Percentiles rank a stretch among this genome's conserved stretches.
Conservation (phyloP, 176 grass and related monocot genomes). For the Musa schizocarpa region DNA sequence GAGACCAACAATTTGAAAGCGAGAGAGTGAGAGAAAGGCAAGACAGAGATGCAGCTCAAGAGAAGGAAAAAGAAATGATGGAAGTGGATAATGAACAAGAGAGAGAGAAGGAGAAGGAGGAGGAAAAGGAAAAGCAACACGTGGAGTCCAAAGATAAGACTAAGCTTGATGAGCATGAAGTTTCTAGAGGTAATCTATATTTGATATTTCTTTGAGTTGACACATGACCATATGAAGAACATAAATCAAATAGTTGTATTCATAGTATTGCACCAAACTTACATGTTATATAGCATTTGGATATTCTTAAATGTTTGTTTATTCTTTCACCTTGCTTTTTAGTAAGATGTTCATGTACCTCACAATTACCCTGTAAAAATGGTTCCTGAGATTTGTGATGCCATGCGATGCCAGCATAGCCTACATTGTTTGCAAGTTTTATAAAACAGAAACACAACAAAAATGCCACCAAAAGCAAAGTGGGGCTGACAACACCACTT, state of each 20-base stretch:
- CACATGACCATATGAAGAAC: neutral
- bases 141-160: constrained; percentile 49
- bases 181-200: constrained; percentile 39
- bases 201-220: constrained; percentile 9
- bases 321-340: neutral
- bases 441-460: too few relatives aligned
- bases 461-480: too few relatives aligned
- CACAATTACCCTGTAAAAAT: neutral
- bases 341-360: neutral
- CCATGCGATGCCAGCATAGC: too few relatives aligned
- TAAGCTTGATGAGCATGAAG: constrained; percentile 51
- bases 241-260: neutral
- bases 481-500: too few relatives aligned
- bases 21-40: constrained; percentile 56
- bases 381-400: too few relatives aligned
- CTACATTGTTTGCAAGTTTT: too few relatives aligned
- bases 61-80: constrained; percentile 44
- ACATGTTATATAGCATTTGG: neutral
- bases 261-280: neutral
- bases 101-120: constrained; percentile 46
- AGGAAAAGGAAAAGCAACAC: constrained; percentile 51
- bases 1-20: constrained; percentile 33
- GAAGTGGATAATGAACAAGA: constrained; percentile 30
- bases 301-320: neutral
- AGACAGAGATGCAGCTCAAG: constrained; percentile 63